Percentiles rank a stretch among this genome's conserved stretches.
phyloP scores from a whole-genome alignment of 1,284 basidiomycete species.

The Ceratobasidium sp. region DNA sequence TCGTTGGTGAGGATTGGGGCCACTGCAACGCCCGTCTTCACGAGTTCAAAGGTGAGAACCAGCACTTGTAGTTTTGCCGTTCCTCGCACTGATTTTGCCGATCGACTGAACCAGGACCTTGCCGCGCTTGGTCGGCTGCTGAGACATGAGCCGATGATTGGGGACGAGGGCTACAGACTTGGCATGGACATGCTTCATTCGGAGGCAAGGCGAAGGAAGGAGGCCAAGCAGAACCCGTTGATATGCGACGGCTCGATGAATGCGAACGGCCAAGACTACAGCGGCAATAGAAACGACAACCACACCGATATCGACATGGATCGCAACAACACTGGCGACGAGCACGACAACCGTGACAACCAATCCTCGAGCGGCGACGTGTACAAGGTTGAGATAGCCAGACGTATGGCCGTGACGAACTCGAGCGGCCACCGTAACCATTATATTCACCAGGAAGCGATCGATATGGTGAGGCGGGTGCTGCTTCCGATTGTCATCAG shows the following conservation, averaged over 20 bases:
- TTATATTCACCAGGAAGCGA: slow-evolving; percentile 8
- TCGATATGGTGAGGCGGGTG: background rate
- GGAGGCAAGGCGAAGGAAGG: background rate
- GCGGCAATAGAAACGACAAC: no score
- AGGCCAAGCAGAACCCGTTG: background rate
- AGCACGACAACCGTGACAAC: no score
- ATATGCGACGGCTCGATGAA: background rate
- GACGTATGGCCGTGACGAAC: background rate
- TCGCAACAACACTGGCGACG: background rate
- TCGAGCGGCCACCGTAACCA: background rate
- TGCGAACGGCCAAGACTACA: no score
- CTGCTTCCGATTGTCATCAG: background rate
- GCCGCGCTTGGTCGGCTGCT: background rate
- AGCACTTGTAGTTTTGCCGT: background rate
- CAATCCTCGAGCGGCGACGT: background rate
- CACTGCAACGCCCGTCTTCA: slow-evolving; percentile 18
- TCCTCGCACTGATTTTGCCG: background rate
- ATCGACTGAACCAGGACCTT: background rate
- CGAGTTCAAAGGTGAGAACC: background rate
- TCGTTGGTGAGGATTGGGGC: background rate
- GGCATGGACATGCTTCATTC: background rate
- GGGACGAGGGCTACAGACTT: background rate
- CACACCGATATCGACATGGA: background rate
- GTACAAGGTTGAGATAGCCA: no score
- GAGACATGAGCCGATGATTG: background rate